Evolutionary conservation across 1,284 basidiomycete species (phyloP), one percentile per base, ranked within the genome.

Genomic region (Phlebopus sp.): DNA sequence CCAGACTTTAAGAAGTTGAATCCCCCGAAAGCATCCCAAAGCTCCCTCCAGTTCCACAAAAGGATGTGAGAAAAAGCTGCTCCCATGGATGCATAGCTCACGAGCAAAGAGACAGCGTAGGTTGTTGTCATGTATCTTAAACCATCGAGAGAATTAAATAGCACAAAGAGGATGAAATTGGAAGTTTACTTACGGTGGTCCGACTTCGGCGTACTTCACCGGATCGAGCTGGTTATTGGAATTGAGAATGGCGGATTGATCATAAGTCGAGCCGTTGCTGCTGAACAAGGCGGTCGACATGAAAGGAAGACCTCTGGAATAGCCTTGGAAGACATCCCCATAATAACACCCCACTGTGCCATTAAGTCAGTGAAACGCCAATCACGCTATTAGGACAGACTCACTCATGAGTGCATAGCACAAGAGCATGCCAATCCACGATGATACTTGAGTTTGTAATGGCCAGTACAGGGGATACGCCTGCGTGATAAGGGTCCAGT

Each of bases 401-500:
- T 11, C 30, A 45, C 46, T 37, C 44, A 42, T 31, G 41, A 45
- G 43, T 38, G 9, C 37, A 31, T 42, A 49, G 27, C 50, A 30
- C 7, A 52, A 25, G 3, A n/a, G 25, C 5, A 44, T 19, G 14
- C 51, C 46, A 21, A 47, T 31, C 47, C 44, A 54, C 7, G 45
- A 49, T 7, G 25, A 69, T 65, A 49, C 56, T 73, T 75, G 77
- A 0, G 78, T 79, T 50, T 76, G 71, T 35, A 77, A 64, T 4
- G 77, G 78, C 77, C 77, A 78, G 6, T 76, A 73, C 3, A 79
- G 61, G 1, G 77, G 78, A 42, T 63, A 71, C 8, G 76, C 77
- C 55, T 79, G 78, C 0, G 73, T 74, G 50, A 80, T 78, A 14
- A 79, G 65, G 2, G 76, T 77, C 76, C 77, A 79, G 41, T 74